Percentiles rank a stretch among this genome's conserved stretches.
These are phyloP conservation scores for Fusarium anguioides DNA, from an alignment of 2,329 filamentous ascomycete species.

Conservation along the genomic window DNA sequence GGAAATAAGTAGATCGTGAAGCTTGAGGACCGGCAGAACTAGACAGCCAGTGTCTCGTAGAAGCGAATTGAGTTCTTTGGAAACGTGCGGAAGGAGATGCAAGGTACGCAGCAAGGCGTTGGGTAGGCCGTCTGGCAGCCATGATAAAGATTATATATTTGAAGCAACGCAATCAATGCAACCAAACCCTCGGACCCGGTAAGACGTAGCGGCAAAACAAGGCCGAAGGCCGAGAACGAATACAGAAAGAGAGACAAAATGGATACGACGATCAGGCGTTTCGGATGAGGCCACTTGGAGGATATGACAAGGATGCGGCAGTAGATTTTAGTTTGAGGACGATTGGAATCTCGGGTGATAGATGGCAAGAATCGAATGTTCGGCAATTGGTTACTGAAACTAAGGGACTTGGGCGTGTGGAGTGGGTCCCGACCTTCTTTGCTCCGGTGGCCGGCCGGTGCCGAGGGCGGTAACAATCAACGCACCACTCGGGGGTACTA, in stretches of 20 bases:
- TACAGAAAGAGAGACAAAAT: slow-evolving; percentile 21
- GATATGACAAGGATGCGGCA: slow-evolving; percentile 23
- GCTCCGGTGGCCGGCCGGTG: slow-evolving; percentile 23
- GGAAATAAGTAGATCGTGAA: slow-evolving; percentile 32
- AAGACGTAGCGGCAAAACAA: slow-evolving; percentile 7
- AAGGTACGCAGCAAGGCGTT: slow-evolving; percentile 48
- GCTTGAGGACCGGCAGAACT: slow-evolving; percentile 36
- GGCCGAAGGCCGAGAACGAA: slow-evolving; percentile 18
- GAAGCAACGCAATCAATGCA: not conserved
- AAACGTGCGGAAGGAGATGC: slow-evolving; percentile 42
- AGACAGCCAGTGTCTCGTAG: slow-evolving; percentile 43
- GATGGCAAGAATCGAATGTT: slow-evolving; percentile 48
- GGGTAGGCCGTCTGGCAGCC: slow-evolving; percentile 48
- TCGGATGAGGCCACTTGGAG: slow-evolving; percentile 42
- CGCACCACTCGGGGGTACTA: slow-evolving; percentile 34
- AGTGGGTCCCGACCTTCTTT: slow-evolving; percentile 9
- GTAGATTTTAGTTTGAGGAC: slow-evolving; percentile 36
- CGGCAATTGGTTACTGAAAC: slow-evolving; percentile 38
- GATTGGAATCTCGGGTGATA: too few species aligned
- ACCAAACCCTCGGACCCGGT: slow-evolving; percentile 20
- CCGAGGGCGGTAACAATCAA: slow-evolving; percentile 36
- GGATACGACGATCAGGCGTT: slow-evolving; percentile 40
- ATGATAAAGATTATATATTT: slow-evolving; percentile 47
- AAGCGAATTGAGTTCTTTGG: slow-evolving; percentile 44
- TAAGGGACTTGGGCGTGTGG: slow-evolving; percentile 9